phyloP scores from a whole-genome alignment of 1,284 basidiomycete genomes.

The Malassezia dermatis region DNA sequence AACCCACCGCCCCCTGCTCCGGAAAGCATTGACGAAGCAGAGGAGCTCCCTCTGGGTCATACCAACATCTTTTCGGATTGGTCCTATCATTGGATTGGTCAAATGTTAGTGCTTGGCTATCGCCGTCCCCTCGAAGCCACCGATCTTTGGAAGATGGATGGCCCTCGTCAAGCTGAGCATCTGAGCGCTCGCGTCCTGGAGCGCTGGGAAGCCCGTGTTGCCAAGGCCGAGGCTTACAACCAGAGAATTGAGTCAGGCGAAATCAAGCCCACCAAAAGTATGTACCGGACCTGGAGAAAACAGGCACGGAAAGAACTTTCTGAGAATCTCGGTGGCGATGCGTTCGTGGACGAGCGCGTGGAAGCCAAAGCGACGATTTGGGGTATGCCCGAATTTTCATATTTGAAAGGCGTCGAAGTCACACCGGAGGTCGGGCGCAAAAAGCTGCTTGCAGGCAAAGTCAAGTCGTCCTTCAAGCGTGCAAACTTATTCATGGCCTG shows the following conservation, averaged over 20 bases:
- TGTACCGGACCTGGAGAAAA: slow-evolving; percentile 57
- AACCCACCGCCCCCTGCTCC: slow-evolving; percentile 39
- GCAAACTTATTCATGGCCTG: slow-evolving; percentile 65
- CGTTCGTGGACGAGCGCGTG: slow-evolving; percentile 22
- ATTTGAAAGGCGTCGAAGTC: slow-evolving; percentile 2
- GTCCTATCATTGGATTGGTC: slow-evolving; percentile 64
- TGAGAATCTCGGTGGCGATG: slow-evolving; percentile 16
- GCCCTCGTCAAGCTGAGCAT: slow-evolving; percentile 51
- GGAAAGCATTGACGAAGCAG: slow-evolving; percentile 54
- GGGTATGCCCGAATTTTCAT: slow-evolving; percentile 23
- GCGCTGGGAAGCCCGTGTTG: slow-evolving; percentile 59
- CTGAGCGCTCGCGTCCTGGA: slow-evolving; percentile 58
- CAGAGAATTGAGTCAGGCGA: slow-evolving; percentile 58
- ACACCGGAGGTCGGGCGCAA: slow-evolving; percentile 4
- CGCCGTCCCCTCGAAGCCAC: slow-evolving; percentile 66
- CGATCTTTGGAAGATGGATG: slow-evolving; percentile 72
- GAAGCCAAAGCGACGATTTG: slow-evolving; percentile 24
- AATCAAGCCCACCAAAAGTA: slow-evolving; percentile 54
- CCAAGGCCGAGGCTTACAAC: slow-evolving; percentile 62
- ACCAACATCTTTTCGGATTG: slow-evolving; percentile 55
- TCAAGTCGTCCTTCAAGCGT: slow-evolving; percentile 28
- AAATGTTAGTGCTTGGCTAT: slow-evolving; percentile 60
- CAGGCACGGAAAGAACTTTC: slow-evolving; percentile 25
- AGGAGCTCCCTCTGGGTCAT: slow-evolving; percentile 53
- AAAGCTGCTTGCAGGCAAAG: slow-evolving; percentile 13